Evolutionary conservation across 306 rosid species (phyloP).

Genomic region (Psophocarpus tetragonolobus): DNA sequence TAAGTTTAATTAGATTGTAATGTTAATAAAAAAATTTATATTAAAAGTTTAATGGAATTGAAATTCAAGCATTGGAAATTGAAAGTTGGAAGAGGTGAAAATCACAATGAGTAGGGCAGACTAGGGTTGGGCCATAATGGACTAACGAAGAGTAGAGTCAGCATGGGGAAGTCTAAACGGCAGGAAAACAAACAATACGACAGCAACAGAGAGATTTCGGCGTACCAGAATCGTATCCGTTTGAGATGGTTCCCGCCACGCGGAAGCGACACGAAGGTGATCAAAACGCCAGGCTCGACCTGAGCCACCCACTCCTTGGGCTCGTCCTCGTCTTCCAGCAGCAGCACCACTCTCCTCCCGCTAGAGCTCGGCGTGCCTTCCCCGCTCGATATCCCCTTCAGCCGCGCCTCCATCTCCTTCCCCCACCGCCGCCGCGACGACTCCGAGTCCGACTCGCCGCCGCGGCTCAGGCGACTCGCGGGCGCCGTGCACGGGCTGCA

Average conservation of each 20-base stretch:
- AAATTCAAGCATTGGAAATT: no score
- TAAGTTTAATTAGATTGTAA: no score
- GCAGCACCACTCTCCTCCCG: slow-evolving; percentile 51
- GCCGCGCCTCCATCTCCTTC: slow-evolving; percentile 91
- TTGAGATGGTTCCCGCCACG: slow-evolving; percentile 87
- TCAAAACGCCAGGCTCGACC: slow-evolving; percentile 85
- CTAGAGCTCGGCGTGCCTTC: slow-evolving; percentile 76
- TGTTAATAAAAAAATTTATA: no score
- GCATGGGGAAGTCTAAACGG: slow-evolving; percentile 26
- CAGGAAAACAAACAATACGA: slow-evolving; percentile 19
- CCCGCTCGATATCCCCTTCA: slow-evolving; percentile 88
- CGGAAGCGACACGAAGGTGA: slow-evolving; percentile 76
- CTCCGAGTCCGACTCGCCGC: slow-evolving; percentile 64
- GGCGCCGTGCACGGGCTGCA: slow-evolving; percentile 57
- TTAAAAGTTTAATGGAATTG: no score
- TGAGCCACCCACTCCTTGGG: slow-evolving; percentile 90
- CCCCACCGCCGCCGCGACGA: slow-evolving; percentile 85
- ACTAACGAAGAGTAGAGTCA: no score
- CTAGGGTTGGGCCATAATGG: no score
- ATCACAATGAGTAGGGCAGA: no score
- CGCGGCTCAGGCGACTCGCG: slow-evolving; percentile 44
- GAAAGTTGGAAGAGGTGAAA: no score
- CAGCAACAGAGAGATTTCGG: not conserved
- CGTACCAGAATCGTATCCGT: slow-evolving; percentile 81
- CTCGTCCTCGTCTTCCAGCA: slow-evolving; percentile 66